These are phyloP conservation scores for Colletotrichum sp. DNA, from an alignment of 2,329 filamentous ascomycete species.

Conservation along the genomic window DNA sequence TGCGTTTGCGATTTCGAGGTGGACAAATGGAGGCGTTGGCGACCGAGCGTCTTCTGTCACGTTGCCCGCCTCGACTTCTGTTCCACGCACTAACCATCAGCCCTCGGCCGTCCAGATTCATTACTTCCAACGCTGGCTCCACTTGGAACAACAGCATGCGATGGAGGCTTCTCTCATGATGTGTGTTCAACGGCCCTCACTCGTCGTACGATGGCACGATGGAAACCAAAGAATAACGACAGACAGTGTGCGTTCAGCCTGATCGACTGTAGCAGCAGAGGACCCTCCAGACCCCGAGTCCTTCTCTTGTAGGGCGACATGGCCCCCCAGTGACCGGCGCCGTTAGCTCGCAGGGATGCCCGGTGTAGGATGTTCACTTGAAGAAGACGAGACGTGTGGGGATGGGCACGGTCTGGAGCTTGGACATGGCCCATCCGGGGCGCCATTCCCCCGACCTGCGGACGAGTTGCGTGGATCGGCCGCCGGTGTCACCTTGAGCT, in stretches of 20 bases:
- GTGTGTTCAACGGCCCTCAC: background rate
- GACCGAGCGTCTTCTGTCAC: background rate
- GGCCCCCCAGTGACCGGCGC: background rate
- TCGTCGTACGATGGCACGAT: background rate
- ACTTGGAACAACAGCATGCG: background rate
- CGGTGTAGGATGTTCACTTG: background rate
- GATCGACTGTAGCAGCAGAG: background rate
- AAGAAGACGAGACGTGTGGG: constrained; percentile 17
- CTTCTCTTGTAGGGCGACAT: background rate
- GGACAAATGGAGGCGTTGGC: background rate
- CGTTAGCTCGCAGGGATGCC: constrained; percentile 9
- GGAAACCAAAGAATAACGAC: background rate
- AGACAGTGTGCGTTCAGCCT: background rate
- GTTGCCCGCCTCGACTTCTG: background rate
- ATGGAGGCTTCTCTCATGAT: background rate
- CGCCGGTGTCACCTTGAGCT: constrained; percentile 10
- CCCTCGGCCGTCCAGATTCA: background rate
- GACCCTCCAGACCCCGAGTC: background rate
- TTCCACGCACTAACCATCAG: background rate
- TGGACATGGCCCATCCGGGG: constrained; percentile 2
- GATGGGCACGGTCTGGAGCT: constrained; percentile 19
- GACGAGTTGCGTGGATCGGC: constrained; percentile 9
- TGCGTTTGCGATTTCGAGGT: background rate
- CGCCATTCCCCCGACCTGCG: constrained; percentile 1
- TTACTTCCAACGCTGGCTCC: background rate